Conservation (phyloP, 495 filamentous ascomycete species). For the Podospora fimiseda region DNA sequence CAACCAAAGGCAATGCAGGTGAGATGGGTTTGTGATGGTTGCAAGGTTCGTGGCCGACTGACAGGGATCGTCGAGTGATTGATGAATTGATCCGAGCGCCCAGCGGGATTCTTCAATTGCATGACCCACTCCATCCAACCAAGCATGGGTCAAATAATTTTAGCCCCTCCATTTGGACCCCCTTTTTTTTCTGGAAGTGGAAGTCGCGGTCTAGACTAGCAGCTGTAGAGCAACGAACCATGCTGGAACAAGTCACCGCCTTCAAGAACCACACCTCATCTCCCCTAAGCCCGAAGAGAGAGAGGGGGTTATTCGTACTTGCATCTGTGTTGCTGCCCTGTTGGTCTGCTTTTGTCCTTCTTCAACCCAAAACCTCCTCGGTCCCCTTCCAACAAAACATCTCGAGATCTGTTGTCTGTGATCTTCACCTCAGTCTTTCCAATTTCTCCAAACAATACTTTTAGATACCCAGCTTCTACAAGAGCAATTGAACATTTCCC, state of each 20-base stretch:
- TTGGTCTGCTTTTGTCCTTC: background rate
- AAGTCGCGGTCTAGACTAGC: slow-evolving; percentile 12
- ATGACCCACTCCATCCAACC: slow-evolving; percentile 9
- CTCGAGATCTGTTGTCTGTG: background rate
- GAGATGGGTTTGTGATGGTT: background rate
- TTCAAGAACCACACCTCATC: slow-evolving; percentile 6
- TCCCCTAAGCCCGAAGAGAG: background rate
- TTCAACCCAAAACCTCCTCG: background rate
- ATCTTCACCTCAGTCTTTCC: background rate
- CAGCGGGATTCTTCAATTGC: slow-evolving; percentile 1
- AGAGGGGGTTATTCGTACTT: background rate
- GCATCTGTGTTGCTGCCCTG: slow-evolving; percentile 9
- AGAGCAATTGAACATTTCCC: slow-evolving; percentile 2
- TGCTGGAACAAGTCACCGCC: slow-evolving; percentile 2
- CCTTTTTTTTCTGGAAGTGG: slow-evolving; percentile 17
- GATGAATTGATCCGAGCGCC: background rate
- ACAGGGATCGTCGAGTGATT: background rate
- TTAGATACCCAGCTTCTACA: background rate
- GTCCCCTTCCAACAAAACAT: background rate
- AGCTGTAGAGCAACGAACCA: slow-evolving; percentile 5
- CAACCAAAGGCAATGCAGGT: background rate
- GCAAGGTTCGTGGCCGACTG: background rate
- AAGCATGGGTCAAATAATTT: slow-evolving; percentile 13
- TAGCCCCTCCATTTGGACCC: slow-evolving; percentile 14
- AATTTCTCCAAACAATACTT: background rate